Percentiles rank a stretch among this genome's conserved stretches.
These are phyloP conservation scores for Cryomyces minteri DNA, from an alignment of 495 filamentous ascomycete species.

Conservation along the genomic window DNA sequence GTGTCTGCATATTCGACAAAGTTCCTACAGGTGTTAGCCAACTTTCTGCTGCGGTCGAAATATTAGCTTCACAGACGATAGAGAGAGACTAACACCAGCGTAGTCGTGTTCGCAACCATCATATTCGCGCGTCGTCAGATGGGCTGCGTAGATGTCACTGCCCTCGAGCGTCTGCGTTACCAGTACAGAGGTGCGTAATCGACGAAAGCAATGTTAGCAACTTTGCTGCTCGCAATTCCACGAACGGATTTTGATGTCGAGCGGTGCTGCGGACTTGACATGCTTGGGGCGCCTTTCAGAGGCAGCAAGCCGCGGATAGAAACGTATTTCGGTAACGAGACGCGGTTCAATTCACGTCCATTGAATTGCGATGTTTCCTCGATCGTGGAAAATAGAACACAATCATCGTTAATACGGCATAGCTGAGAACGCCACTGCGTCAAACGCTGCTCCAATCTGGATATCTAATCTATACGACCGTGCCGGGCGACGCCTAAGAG, in stretches of 20 bases:
- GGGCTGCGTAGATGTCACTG: conserved; percentile 35
- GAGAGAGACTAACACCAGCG: conserved; percentile 14
- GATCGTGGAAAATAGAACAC: background rate
- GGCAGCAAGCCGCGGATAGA: background rate
- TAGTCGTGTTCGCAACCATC: conserved; percentile 27
- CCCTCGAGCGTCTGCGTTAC: conserved; percentile 34
- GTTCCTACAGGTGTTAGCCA: background rate
- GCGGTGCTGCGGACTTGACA: background rate
- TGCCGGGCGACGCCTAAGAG: background rate
- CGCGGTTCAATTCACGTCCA: background rate
- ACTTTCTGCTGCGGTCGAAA: background rate
- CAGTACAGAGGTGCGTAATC: conserved; percentile 40
- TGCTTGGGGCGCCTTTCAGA: background rate
- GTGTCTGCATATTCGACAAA: no score
- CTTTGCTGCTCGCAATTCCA: background rate
- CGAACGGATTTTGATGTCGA: background rate
- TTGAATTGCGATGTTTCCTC: background rate
- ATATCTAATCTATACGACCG: background rate
- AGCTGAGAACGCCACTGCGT: background rate
- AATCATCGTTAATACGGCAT: background rate
- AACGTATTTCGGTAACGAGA: background rate
- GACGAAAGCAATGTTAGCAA: background rate
- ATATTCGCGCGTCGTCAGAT: conserved; percentile 32
- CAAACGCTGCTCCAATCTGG: background rate
- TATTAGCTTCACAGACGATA: conserved; percentile 5